These are phyloP conservation scores for Fusarium stilboides DNA, from an alignment of 2,329 filamentous ascomycete species.

Conservation along the genomic window DNA sequence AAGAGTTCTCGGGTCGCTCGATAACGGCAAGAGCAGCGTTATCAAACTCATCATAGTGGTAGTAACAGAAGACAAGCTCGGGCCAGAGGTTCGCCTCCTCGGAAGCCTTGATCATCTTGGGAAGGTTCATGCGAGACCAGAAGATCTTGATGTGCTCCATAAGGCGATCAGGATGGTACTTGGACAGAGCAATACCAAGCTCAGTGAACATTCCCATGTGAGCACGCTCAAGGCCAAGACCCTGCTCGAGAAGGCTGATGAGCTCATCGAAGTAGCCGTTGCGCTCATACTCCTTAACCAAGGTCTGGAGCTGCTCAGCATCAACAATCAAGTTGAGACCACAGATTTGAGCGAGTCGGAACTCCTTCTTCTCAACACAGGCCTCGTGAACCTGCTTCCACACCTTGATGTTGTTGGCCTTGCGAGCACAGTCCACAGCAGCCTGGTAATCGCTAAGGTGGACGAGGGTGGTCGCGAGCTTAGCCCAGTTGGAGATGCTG, in stretches of 20 bases:
- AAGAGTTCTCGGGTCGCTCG: constrained; percentile 96
- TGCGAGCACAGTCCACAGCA: constrained; percentile 96
- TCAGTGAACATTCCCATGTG: constrained; percentile 99
- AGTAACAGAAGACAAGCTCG: constrained; percentile 97
- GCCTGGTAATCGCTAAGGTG: constrained; percentile 97
- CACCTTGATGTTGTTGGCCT: constrained; percentile 99
- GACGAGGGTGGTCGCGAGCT: constrained; percentile 97
- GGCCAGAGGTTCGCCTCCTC: constrained; percentile 98
- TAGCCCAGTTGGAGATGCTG: constrained; percentile 99
- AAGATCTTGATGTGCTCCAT: constrained; percentile 99
- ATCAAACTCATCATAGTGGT: constrained; percentile 98
- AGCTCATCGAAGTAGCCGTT: constrained; percentile 99
- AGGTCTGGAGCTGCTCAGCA: constrained; percentile 91
- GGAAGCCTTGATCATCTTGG: constrained; percentile 93
- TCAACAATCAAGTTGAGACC: constrained; percentile 98
- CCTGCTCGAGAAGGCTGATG: constrained; percentile 93
- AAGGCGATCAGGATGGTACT: constrained; percentile 93
- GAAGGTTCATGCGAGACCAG: constrained; percentile 98
- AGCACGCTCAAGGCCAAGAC: constrained; percentile 89
- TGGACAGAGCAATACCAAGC: constrained; percentile 90
- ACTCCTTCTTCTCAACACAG: constrained; percentile 97
- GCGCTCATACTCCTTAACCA: constrained; percentile 96
- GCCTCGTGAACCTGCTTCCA: constrained; percentile 99
- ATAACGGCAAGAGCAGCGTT: constrained; percentile 98
- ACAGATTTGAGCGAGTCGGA: constrained; percentile 98